Evolutionary conservation across 78 protist species (phyloP).

Genomic region (Dictyostelium intermedium): DNA sequence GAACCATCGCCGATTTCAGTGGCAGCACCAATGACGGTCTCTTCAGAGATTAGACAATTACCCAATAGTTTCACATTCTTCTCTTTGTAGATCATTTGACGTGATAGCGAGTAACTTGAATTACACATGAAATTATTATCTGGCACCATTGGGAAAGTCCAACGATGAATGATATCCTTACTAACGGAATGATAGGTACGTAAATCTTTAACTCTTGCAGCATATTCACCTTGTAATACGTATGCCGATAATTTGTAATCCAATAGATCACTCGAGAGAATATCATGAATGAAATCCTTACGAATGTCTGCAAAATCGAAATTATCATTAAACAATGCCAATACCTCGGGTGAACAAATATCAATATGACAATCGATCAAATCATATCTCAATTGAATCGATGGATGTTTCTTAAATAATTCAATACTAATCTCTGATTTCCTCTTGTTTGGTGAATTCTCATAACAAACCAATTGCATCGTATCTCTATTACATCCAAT

Average conservation of each 20-base stretch:
- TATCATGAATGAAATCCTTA: conserved; percentile 78
- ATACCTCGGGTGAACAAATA: conserved; percentile 90
- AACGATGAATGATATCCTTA: conserved; percentile 87
- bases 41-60: conserved; percentile 58
- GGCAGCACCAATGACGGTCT: conserved; percentile 22
- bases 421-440: background rate
- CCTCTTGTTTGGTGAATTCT: conserved; percentile 28
- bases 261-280: conserved; percentile 67
- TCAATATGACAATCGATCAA: conserved; percentile 85
- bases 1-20: conserved; percentile 71
- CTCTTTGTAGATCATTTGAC: conserved; percentile 79
- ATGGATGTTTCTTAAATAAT: conserved; percentile 40
- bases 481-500: conserved; percentile 54
- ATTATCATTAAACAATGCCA: conserved; percentile 82
- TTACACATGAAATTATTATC: conserved; percentile 72
- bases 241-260: conserved; percentile 71
- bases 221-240: conserved; percentile 80
- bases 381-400: conserved; percentile 76
- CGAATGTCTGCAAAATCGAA: conserved; percentile 86
- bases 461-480: conserved; percentile 32
- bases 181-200: conserved; percentile 84
- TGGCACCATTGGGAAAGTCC: conserved; percentile 92
- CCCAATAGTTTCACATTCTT: conserved; percentile 65
- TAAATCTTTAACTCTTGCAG: conserved; percentile 79
- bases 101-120: conserved; percentile 35